phyloP scores from a whole-genome alignment of 352 stramenopile genomes.

The Phytophthora sansomeana region DNA sequence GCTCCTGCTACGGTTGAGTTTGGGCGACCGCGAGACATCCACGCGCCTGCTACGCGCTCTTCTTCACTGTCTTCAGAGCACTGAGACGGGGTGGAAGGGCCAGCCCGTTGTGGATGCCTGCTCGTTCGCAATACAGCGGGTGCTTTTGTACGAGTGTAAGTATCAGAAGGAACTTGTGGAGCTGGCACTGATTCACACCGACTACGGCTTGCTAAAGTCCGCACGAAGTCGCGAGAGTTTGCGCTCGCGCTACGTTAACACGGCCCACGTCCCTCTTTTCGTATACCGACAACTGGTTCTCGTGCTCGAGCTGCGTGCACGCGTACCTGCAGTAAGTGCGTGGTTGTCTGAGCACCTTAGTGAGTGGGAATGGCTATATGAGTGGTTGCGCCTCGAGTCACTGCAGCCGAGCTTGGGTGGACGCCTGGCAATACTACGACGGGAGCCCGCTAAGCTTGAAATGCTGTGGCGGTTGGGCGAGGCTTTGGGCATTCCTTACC shows the following conservation, averaged over 20 bases:
- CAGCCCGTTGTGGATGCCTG: constrained; percentile 86
- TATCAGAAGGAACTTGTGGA: constrained; percentile 76
- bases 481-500: constrained; percentile 65
- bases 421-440: constrained; percentile 64
- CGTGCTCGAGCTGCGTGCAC: constrained; percentile 73
- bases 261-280: constrained; percentile 75
- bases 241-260: constrained; percentile 71
- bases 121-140: constrained; percentile 61
- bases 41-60: constrained; percentile 70
- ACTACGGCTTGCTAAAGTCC: constrained; percentile 78
- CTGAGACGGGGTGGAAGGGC: constrained; percentile 88
- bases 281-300: constrained; percentile 82
- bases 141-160: constrained; percentile 68
- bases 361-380: constrained; percentile 87
- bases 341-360: constrained; percentile 66
- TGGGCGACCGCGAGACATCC: constrained; percentile 69
- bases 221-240: constrained; percentile 73
- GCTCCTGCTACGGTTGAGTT: constrained; percentile 73
- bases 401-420: constrained; percentile 82
- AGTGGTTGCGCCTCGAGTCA: constrained; percentile 89
- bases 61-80: constrained; percentile 82
- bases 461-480: constrained; percentile 73
- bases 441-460: constrained; percentile 81
- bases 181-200: constrained; percentile 64
- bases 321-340: constrained; percentile 57